phyloP scores from a whole-genome alignment of 1,139 yeast species.

The Protomyces gravidus region DNA sequence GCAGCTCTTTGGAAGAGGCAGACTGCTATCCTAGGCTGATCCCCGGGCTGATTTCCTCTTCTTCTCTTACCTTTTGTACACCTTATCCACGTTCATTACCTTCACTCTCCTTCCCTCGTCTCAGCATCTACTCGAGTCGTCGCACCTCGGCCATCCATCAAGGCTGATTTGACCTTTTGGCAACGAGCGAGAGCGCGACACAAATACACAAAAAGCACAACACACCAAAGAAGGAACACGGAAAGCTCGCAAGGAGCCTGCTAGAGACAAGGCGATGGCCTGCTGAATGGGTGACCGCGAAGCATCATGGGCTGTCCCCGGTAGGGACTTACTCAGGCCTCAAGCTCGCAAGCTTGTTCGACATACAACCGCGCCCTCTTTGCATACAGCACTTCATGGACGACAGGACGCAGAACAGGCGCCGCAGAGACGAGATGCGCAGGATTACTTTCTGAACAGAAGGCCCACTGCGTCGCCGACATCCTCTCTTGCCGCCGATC shows the following conservation, averaged over 20 bases:
- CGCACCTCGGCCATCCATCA: no score
- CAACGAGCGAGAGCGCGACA: no score
- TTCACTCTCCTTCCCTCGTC: no score
- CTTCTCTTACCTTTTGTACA: no score
- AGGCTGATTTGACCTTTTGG: no score
- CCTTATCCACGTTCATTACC: no score
- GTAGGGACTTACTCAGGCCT: not conserved
- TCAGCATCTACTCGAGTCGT: no score
- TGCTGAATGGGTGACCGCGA: not conserved
- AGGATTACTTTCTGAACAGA: not conserved
- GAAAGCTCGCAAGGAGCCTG: not conserved
- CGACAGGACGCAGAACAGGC: no score
- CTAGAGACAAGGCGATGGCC: slow-evolving; percentile 3
- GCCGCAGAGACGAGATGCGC: not conserved
- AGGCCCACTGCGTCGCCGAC: slow-evolving; percentile 41
- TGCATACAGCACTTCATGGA: no score
- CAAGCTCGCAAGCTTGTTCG: not conserved
- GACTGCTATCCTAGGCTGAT: no score
- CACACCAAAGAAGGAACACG: no score
- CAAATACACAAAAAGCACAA: not conserved
- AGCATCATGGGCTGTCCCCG: not conserved
- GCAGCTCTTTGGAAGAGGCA: not conserved
- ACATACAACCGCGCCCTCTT: not conserved
- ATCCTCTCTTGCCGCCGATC: slow-evolving; percentile 48
- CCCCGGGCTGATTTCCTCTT: no score